Evolutionary conservation across 1,139 yeast genomes (phyloP).

Genomic region (Hansenula sp.): DNA sequence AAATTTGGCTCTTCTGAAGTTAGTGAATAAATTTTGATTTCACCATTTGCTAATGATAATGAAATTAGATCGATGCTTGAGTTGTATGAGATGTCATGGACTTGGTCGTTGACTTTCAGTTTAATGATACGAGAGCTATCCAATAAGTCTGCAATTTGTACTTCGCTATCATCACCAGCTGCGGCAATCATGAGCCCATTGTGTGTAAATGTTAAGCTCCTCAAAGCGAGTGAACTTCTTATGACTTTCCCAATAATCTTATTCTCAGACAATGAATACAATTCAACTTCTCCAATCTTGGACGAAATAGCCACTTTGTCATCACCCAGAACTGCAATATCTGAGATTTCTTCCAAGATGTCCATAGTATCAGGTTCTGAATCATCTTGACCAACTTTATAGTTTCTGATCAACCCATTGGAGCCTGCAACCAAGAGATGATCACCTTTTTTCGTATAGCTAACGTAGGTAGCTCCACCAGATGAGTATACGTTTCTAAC

Average conservation of each 20-base stretch:
- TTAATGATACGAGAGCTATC: constrained; percentile 31
- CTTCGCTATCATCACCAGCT: constrained; percentile 74
- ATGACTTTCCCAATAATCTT: constrained; percentile 11
- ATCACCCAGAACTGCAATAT: constrained; percentile 22
- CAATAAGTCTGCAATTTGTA: constrained; percentile 49
- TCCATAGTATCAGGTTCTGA: constrained; percentile 55
- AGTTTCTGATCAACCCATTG: constrained; percentile 47
- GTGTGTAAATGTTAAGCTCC: constrained; percentile 63
- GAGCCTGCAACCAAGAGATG: constrained; percentile 47
- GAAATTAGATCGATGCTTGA: constrained; percentile 55
- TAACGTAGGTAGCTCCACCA: constrained; percentile 33
- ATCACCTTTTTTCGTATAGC: constrained; percentile 29
- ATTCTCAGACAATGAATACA: constrained; percentile 24
- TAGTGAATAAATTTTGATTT: constrained; percentile 59
- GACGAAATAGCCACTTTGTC: constrained; percentile 25
- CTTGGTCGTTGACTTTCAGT: constrained; percentile 47
- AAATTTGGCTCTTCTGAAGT: constrained; percentile 36
- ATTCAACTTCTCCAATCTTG: constrained; percentile 28
- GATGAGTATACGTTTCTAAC: constrained; percentile 17
- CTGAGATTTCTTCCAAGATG: constrained; percentile 34
- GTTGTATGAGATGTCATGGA: constrained; percentile 59
- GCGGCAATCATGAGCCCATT: constrained; percentile 65
- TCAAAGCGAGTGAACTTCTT: constrained; percentile 50
- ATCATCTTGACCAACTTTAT: constrained; percentile 39
- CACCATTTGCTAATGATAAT: constrained; percentile 65